Conservation (phyloP, 768 basidiomycete genomes). For the Pulveroboletus ravenelii region DNA sequence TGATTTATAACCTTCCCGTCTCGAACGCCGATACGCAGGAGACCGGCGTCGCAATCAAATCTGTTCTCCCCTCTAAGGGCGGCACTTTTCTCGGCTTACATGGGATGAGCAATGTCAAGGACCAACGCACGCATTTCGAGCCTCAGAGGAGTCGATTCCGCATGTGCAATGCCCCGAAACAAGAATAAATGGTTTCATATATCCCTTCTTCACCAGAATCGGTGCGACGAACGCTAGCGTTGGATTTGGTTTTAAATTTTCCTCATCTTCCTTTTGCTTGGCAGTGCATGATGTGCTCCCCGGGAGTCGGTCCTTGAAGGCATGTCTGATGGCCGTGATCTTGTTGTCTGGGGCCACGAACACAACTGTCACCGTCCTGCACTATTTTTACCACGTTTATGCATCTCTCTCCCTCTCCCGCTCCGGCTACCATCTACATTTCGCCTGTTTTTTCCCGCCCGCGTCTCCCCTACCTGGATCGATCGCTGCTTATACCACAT, state of each 20-base stretch:
- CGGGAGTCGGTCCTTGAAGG: conserved; percentile 94
- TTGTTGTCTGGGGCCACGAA: conserved; percentile 98
- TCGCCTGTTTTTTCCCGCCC: too few species aligned
- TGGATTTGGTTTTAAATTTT: not conserved
- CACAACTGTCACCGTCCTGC: conserved; percentile 73
- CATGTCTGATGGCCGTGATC: conserved; percentile 93
- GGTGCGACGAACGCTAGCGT: conserved; percentile 42
- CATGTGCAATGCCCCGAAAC: conserved; percentile 91
- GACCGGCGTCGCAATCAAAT: conserved; percentile 79
- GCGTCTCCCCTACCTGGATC: too few species aligned
- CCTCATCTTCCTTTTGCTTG: conserved; percentile 1
- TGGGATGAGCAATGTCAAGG: conserved; percentile 95
- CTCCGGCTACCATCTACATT: too few species aligned
- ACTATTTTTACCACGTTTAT: too few species aligned
- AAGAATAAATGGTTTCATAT: conserved; percentile 95
- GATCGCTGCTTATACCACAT: too few species aligned
- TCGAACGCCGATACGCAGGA: conserved; percentile 59
- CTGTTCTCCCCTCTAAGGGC: conserved; percentile 91
- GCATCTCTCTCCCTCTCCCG: too few species aligned
- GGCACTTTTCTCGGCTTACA: conserved; percentile 82
- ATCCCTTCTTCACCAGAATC: conserved; percentile 90
- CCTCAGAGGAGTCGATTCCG: conserved; percentile 87
- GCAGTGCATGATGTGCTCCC: conserved; percentile 88
- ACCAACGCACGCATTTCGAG: conserved; percentile 95
- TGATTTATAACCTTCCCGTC: conserved; percentile 91